Evolutionary conservation across 2,329 filamentous ascomycete genomes (phyloP).

Genomic region (Talaromyces albobiverticillius): DNA sequence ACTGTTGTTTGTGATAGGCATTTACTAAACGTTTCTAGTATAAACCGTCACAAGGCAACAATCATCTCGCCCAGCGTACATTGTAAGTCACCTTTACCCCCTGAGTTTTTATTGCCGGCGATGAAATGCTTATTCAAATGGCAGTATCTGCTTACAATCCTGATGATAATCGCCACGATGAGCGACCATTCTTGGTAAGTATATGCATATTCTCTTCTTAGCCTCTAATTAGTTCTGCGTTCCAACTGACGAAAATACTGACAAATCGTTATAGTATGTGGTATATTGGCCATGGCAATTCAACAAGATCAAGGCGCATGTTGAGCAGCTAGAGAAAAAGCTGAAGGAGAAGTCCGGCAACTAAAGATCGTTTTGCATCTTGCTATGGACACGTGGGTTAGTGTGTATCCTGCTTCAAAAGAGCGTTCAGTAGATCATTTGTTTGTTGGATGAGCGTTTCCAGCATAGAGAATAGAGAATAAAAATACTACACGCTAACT

Average conservation of each 20-base stretch:
- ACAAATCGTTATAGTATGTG: neutral
- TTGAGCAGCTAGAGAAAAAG: neutral
- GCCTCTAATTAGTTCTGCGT: neutral
- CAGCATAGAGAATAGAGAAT: no score
- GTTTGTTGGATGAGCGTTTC: no score
- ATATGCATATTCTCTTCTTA: neutral
- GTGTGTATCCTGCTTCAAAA: no score
- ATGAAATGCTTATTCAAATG: neutral
- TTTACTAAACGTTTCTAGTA: neutral
- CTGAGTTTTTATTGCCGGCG: neutral
- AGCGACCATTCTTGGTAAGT: neutral
- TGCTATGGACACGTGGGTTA: neutral
- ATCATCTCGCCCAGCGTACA: neutral
- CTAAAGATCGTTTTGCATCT: neutral
- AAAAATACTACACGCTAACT: no score
- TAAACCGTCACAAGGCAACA: neutral
- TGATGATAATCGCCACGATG: neutral
- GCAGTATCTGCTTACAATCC: neutral
- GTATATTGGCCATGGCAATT: neutral
- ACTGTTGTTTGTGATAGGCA: neutral
- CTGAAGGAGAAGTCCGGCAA: neutral
- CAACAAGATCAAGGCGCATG: neutral
- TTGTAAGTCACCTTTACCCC: neutral
- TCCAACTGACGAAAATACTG: neutral
- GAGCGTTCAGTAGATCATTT: no score